Conservation (phyloP, 805 yeast genomes). For the Kodamaea hsintzibuensis region DNA sequence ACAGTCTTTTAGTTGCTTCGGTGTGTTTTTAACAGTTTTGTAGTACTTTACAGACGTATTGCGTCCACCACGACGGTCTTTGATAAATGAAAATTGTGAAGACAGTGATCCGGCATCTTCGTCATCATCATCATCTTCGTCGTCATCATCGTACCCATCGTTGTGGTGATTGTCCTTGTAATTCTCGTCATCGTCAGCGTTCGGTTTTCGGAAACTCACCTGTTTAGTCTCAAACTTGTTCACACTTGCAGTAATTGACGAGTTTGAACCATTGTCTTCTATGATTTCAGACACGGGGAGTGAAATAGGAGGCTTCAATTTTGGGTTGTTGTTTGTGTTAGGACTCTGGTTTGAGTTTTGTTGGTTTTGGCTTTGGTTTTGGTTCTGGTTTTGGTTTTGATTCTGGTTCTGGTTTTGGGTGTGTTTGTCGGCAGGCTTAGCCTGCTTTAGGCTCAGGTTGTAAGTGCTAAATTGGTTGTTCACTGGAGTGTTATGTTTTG, state of each 20-base stretch:
- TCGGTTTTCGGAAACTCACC: conserved; percentile 12
- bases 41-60: conserved; percentile 57
- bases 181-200: not conserved
- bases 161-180: not conserved
- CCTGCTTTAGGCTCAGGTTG: not conserved
- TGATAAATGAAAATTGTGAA: conserved; percentile 54
- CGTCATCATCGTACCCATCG: too few species aligned
- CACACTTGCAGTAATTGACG: conserved; percentile 10
- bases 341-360: not conserved
- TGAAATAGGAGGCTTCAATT: conserved; percentile 6
- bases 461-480: not conserved
- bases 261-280: conserved; percentile 2
- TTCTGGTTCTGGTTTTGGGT: not conserved
- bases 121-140: conserved; percentile 6
- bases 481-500: not conserved
- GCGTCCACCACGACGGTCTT: conserved; percentile 46
- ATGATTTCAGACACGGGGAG: not conserved
- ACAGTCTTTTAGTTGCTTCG: not conserved
- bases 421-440: not conserved
- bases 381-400: not conserved
- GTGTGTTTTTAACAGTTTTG: conserved; percentile 31
- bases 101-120: conserved; percentile 20
- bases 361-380: not conserved
- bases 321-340: not conserved
- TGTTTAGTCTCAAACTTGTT: conserved; percentile 11